Base-by-base conservation (phyloP, 148 eudicot species). In the Persicaria maculosa region DNA sequence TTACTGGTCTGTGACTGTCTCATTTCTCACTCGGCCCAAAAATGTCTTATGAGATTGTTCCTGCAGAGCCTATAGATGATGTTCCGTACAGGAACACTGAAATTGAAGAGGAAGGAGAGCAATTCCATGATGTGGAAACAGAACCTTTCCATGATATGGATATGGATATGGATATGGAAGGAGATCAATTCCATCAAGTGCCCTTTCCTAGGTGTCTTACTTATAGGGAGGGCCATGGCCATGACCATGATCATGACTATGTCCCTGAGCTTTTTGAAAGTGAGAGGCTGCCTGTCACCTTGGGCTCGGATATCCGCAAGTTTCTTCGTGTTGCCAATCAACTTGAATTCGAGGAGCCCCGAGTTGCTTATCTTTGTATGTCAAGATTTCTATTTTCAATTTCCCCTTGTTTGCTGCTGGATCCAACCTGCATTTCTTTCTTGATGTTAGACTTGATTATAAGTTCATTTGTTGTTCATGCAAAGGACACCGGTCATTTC, bases 351-450 rank as follows among this genome's bases (percentile, higher is more conserved):
- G 90, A 92, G 48, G 93, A 92, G 81, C 97, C 98, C 79, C 96
- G 96, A 72, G 94, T 88, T n/a, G 96, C 98, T 74, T 90, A 90
- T 82, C 80, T 95, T 16, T 95, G 98, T 95, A 83, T 82, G 93
- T 78, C 55, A 11, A 31, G 25, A 5, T 31, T 31, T 8, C 25
- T 9, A 31, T 62, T 11, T 31, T 62, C 65, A 16, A 54, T 62
- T 62, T 43, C 16, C 11, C 25, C 9, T 22, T 20, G 52, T 9
- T 48, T 48, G 40, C 40, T 48, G 52, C 9, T 48, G 52, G 12
- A n/a, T n/a, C n/a, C n/a, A n/a, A 6, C 9, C 52, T 48, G 52
- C 7, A 48, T 25, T 20, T 59, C 14, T 55, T n/a, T n/a, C 8
- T 2, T n/a, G 8, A 16, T 16, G 22, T 54, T 54, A 2, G 6